Conservation (phyloP, 768 basidiomycete species). For the Hypholoma sublateritium region DNA sequence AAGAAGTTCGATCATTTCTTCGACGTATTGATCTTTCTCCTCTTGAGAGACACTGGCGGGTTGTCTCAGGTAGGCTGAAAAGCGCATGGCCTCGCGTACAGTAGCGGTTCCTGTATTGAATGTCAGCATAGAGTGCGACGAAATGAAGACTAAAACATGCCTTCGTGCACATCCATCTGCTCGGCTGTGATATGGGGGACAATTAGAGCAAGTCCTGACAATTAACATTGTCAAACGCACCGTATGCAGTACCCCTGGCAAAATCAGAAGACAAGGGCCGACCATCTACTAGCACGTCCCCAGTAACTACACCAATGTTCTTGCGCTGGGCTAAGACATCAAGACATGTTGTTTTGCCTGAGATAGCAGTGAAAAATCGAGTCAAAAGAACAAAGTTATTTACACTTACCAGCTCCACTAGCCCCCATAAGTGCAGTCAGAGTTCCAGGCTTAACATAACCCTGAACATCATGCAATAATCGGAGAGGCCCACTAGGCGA, state of each 20-base stretch:
- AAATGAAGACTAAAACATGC: neutral
- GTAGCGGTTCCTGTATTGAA: slow-evolving; percentile 56
- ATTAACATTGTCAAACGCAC: slow-evolving; percentile 33
- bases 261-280: slow-evolving; percentile 56
- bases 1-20: slow-evolving; percentile 80
- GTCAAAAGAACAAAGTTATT: slow-evolving; percentile 1
- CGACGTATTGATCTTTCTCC: slow-evolving; percentile 80
- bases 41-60: slow-evolving; percentile 61
- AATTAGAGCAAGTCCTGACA: slow-evolving; percentile 12
- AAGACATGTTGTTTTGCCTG: slow-evolving; percentile 75
- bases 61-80: slow-evolving; percentile 84
- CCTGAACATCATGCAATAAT: slow-evolving; percentile 73
- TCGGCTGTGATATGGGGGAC: slow-evolving; percentile 45
- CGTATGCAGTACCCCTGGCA: slow-evolving; percentile 74
- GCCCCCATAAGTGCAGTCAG: slow-evolving; percentile 89
- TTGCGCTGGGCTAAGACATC: slow-evolving; percentile 75
- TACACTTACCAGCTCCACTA: slow-evolving; percentile 62
- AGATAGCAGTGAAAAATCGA: neutral
- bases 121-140: neutral
- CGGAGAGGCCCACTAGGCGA: slow-evolving; percentile 57
- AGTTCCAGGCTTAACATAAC: slow-evolving; percentile 85
- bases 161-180: slow-evolving; percentile 87
- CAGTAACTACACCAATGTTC: slow-evolving; percentile 65
- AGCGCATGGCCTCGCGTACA: slow-evolving; percentile 82
- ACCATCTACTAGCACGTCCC: slow-evolving; percentile 67